phyloP scores from a whole-genome alignment of 306 rosid genomes.

The Aeschynomene evenia region DNA sequence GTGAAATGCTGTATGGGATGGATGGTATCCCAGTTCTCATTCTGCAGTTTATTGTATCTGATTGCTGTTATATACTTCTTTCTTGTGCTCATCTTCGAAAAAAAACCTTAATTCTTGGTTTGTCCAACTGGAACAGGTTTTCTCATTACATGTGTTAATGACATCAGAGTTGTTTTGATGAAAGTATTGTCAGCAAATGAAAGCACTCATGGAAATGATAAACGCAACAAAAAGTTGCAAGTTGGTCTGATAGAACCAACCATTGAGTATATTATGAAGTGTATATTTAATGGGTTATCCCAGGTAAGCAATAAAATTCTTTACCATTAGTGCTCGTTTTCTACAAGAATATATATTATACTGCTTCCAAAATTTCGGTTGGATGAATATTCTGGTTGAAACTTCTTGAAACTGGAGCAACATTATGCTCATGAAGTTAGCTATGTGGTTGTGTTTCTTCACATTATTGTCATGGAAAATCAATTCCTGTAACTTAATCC shows the following conservation, averaged over 20 bases:
- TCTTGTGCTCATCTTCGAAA: slow-evolving; percentile 5
- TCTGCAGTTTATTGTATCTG: slow-evolving; percentile 12
- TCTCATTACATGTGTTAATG: slow-evolving; percentile 71
- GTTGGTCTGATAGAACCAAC: slow-evolving; percentile 78
- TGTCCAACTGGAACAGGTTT: slow-evolving; percentile 57
- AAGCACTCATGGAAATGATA: slow-evolving; percentile 34
- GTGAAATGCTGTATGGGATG: slow-evolving; percentile 19
- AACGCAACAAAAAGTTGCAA: slow-evolving; percentile 47
- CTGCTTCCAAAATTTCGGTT: slow-evolving; percentile 10
- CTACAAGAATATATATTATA: slow-evolving; percentile 3
- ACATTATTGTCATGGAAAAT: slow-evolving; percentile 23
- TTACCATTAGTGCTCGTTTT: slow-evolving; percentile 12
- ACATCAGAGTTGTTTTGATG: slow-evolving; percentile 53
- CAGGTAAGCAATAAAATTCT: slow-evolving; percentile 57
- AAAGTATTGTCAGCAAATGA: slow-evolving; percentile 47
- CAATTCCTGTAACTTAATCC: not conserved
- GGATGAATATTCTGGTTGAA: slow-evolving; percentile 6
- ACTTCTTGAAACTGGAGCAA: not conserved
- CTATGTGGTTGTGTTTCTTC: slow-evolving; percentile 22
- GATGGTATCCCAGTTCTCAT: slow-evolving; percentile 2
- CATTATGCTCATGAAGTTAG: slow-evolving; percentile 8
- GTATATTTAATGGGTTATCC: slow-evolving; percentile 62
- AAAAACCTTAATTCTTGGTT: slow-evolving; percentile 17
- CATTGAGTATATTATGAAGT: slow-evolving; percentile 74
- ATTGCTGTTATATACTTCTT: slow-evolving; percentile 10